These are phyloP conservation scores for Magnolia changhungtana DNA, from an alignment of 164 flowering plant genomes.

Conservation along the genomic window DNA sequence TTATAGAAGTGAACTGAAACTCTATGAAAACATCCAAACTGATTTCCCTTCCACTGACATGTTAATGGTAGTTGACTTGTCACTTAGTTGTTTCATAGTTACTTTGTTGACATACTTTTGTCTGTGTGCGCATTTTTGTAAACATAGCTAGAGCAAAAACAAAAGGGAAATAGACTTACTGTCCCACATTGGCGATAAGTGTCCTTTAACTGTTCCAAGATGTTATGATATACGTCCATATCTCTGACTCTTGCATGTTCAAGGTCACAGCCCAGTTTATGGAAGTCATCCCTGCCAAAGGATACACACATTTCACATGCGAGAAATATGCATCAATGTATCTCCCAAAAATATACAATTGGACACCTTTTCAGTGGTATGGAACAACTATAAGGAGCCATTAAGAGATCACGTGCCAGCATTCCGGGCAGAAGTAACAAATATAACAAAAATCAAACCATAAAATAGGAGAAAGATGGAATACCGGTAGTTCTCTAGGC, in stretches of 20 bases:
- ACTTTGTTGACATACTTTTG: background rate
- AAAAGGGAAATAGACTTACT: constrained; percentile 34
- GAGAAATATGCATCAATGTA: background rate
- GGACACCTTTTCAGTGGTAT: background rate
- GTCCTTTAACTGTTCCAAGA: constrained; percentile 56
- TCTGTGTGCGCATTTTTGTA: background rate
- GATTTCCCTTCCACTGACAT: no score
- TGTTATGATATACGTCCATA: constrained; percentile 42
- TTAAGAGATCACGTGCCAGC: background rate
- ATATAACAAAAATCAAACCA: background rate
- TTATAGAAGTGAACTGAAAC: no score
- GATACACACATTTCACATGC: background rate
- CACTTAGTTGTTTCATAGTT: background rate
- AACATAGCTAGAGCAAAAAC: background rate
- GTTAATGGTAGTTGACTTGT: no score
- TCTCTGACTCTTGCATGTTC: constrained; percentile 65
- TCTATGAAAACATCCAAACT: no score
- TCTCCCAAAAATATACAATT: background rate
- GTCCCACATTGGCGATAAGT: constrained; percentile 58
- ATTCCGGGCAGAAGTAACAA: background rate
- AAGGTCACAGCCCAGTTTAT: constrained; percentile 60
- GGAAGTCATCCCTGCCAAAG: constrained; percentile 55
- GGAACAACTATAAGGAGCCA: background rate
- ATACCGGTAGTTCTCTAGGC: constrained; percentile 71
- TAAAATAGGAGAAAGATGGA: background rate